These are phyloP conservation scores for Trichoderma cornu-damae DNA, from an alignment of 2,329 filamentous ascomycete genomes.

Conservation along the genomic window DNA sequence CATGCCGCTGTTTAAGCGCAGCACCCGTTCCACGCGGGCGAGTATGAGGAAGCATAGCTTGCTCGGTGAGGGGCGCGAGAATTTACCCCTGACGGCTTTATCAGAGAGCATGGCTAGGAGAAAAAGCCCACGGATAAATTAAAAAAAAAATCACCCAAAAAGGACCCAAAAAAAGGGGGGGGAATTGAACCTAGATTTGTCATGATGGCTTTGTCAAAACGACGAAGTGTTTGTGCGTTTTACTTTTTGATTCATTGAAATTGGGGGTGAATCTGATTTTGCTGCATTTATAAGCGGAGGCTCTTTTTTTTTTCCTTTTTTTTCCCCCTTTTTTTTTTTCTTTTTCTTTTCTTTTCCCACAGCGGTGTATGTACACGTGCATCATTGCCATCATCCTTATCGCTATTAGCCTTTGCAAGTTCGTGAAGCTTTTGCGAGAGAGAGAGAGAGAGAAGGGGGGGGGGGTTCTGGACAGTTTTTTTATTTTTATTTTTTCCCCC, in stretches of 20 bases:
- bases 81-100: slow-evolving; percentile 43
- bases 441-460: neutral
- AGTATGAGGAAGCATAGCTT: slow-evolving; percentile 32
- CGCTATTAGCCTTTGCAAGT: neutral
- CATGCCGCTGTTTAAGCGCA: slow-evolving; percentile 46
- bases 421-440: neutral
- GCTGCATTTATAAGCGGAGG: neutral
- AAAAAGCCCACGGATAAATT: slow-evolving; percentile 51
- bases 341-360: too few relatives aligned
- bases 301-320: too few relatives aligned
- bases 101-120: slow-evolving; percentile 44
- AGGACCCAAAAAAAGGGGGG: neutral
- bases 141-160: neutral
- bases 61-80: slow-evolving; percentile 46
- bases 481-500: too few relatives aligned
- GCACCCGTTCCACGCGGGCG: slow-evolving; percentile 33
- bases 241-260: neutral
- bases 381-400: neutral
- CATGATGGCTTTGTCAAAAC: neutral
- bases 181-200: neutral
- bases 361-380: neutral
- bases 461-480: neutral
- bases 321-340: too few relatives aligned
- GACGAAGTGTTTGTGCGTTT: neutral
- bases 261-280: neutral